Base-by-base conservation (phyloP, 2,329 filamentous ascomycete genomes). In the Xylaria sp. region DNA sequence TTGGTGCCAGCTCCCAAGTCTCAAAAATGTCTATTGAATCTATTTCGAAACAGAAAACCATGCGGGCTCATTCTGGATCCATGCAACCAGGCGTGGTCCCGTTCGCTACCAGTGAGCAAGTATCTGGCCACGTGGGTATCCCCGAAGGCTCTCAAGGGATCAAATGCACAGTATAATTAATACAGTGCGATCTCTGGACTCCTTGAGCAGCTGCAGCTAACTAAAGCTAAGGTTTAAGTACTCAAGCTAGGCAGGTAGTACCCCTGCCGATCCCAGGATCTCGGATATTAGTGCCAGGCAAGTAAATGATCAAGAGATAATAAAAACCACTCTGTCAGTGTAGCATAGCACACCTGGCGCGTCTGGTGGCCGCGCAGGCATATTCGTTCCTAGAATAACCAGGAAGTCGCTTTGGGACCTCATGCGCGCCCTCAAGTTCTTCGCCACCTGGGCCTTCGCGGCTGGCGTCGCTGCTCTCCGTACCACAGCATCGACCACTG, bases 391-490 rank as follows among this genome's bases (percentile, higher is more conserved):
- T 18, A 8, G 33, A 56, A 49, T 39, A 55, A 8, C 23, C 36
- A 39, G 28, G 49, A 15, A 46, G 63, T 62, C 5, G 48, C n/a
- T 36, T 41, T 43, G 15, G 15, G 56, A 48, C 48, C 28, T 62
- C n/a, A 71, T 71, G 67, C 69, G 64, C 48, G 46, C 60, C 56
- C 62, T 62, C n/a, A 39, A 57, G 25, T 60, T 67, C 18, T 43
- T 71, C 54, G 18, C 61, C 28, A 18, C 61, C 49, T 69, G 64
- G 64, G 58, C 60, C 25, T 49, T 67, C 39, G 61, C 61, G 61
- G 67, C 64, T 13, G 67, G 58, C 13, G 54, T 41, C 20, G 58
- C 51, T 39, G 67, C 64, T 12, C 59, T 70, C 49, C 54, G 61
- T 13, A 64, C 69, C 48, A 51, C 60, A 12, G 48, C 55, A 41